Conservation (phyloP, 2,329 filamentous ascomycete species). For the Penicillium aurantiogriseum region DNA sequence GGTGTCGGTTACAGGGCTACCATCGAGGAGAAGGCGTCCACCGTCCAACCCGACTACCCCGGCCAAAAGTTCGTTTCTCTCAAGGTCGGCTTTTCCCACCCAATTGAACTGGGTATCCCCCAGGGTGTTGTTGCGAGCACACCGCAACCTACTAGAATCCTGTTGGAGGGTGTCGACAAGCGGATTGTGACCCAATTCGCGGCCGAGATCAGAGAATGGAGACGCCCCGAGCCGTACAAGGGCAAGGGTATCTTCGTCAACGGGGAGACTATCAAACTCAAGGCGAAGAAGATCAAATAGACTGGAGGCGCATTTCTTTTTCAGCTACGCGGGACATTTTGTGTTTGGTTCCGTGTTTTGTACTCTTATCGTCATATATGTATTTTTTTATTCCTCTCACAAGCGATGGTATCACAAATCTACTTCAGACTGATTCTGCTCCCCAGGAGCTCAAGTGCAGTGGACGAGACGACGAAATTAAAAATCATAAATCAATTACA, state of each 20-base stretch:
- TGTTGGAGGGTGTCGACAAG: constrained; percentile 84
- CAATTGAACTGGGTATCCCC: constrained; percentile 85
- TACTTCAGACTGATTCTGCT: constrained; percentile 29
- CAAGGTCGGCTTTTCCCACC: constrained; percentile 95
- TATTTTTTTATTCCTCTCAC: constrained; percentile 16
- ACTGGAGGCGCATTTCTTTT: constrained; percentile 20
- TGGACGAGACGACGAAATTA: neutral
- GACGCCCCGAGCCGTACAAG: constrained; percentile 95
- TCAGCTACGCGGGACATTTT: constrained; percentile 28
- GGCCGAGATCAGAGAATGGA: constrained; percentile 82
- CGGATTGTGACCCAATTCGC: constrained; percentile 88
- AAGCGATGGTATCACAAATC: constrained; percentile 35
- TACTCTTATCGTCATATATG: constrained; percentile 21
- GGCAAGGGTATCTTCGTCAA: constrained; percentile 99
- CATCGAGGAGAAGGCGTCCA: constrained; percentile 72
- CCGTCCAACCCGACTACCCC: constrained; percentile 64
- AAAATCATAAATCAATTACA: constrained; percentile 33
- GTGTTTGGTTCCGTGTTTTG: constrained; percentile 27
- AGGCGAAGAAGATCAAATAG: constrained; percentile 96
- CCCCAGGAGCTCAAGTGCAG: constrained; percentile 2
- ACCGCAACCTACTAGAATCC: constrained; percentile 84
- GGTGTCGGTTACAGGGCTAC: constrained; percentile 93
- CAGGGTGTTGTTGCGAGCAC: constrained; percentile 79
- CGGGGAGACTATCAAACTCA: constrained; percentile 94
- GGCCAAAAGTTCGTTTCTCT: constrained; percentile 87